Evolutionary conservation across 331 rosid species (phyloP).

Genomic region (Pyrus hybrid): DNA sequence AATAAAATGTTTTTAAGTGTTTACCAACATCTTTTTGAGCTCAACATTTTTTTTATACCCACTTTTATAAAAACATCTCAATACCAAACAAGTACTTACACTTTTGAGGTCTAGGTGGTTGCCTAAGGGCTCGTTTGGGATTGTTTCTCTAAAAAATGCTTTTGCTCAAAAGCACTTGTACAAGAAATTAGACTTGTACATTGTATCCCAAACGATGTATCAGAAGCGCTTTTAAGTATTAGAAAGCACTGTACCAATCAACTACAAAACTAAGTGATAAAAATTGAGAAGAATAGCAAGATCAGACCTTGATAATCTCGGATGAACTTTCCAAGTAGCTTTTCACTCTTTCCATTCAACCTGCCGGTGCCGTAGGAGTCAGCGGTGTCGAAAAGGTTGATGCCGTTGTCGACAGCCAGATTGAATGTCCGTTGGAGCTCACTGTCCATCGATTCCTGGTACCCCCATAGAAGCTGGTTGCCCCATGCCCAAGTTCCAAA

Average conservation of each 20-base stretch:
- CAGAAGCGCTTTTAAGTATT: too few species aligned
- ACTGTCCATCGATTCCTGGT: conserved; percentile 72
- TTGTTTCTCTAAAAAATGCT: too few species aligned
- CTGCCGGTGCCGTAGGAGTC: conserved; percentile 94
- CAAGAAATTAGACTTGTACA: too few species aligned
- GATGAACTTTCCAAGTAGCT: conserved; percentile 72
- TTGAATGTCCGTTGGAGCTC: conserved; percentile 76
- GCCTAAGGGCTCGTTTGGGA: too few species aligned
- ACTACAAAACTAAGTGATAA: neutral
- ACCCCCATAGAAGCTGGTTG: conserved; percentile 88
- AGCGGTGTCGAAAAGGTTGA: conserved; percentile 90
- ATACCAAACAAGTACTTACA: too few species aligned
- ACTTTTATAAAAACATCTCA: too few species aligned
- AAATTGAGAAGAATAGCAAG: neutral
- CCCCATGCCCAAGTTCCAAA: conserved; percentile 99
- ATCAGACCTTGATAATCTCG: conserved; percentile 72
- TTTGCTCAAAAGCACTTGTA: too few species aligned
- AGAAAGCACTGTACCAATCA: neutral
- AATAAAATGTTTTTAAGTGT: too few species aligned
- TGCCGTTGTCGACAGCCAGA: conserved; percentile 63
- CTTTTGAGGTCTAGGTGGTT: too few species aligned
- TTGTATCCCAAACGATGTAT: too few species aligned
- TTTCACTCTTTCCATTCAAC: conserved; percentile 89
- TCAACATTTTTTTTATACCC: too few species aligned
- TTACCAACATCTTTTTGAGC: too few species aligned